Percentiles rank a stretch among this genome's conserved stretches.
These are phyloP conservation scores for Alternaria dauci DNA, from an alignment of 2,329 filamentous ascomycete species.

Conservation along the genomic window DNA sequence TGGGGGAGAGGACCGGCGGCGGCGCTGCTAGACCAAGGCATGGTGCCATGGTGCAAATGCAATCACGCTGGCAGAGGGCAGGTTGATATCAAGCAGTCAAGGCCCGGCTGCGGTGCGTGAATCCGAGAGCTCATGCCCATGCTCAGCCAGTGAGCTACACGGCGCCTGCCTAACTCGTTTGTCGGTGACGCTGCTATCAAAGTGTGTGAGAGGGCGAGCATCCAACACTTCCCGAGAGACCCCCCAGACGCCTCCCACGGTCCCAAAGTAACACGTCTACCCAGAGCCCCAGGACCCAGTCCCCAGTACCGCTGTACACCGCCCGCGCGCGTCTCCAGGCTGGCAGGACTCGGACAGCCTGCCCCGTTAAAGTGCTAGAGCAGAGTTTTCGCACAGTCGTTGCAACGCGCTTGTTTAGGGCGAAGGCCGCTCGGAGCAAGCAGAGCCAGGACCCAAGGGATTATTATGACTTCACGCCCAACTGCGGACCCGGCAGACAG, in stretches of 20 bases:
- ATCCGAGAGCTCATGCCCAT: background rate
- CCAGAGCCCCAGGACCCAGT: too few relatives aligned
- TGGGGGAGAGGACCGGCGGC: background rate
- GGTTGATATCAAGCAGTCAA: background rate
- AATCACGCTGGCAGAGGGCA: background rate
- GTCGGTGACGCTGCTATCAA: constrained; percentile 11
- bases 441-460: constrained; percentile 38
- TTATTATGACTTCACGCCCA: constrained; percentile 49
- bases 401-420: constrained; percentile 42
- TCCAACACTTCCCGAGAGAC: constrained; percentile 17
- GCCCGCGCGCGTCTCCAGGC: constrained; percentile 34
- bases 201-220: too few relatives aligned
- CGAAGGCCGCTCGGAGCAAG: constrained; percentile 41
- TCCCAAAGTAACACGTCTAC: constrained; percentile 27
- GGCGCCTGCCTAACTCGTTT: constrained; percentile 30
- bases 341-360: constrained; percentile 39
- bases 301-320: constrained; percentile 35
- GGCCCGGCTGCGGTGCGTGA: constrained; percentile 3
- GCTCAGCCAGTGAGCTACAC: constrained; percentile 21
- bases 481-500: constrained; percentile 30
- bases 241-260: constrained; percentile 23
- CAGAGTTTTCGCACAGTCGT: constrained; percentile 47
- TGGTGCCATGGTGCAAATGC: constrained; percentile 7
- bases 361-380: constrained; percentile 42
- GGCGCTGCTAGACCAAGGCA: constrained; percentile 1